phyloP scores from a whole-genome alignment of 257 asterid genomes.

The Solanum tacnaense region DNA sequence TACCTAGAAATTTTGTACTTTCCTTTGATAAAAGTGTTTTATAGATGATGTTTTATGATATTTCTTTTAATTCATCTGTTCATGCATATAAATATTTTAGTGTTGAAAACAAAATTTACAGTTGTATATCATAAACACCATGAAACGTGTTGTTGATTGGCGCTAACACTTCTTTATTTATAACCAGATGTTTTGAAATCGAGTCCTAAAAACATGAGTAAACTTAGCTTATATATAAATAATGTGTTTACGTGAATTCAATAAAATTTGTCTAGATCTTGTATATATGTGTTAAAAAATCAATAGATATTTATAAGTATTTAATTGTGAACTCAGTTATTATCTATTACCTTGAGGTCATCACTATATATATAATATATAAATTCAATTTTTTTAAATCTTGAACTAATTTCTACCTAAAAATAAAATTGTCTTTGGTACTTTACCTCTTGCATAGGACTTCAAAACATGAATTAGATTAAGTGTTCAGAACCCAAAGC shows the following conservation, averaged over 20 bases:
- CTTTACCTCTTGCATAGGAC: no score
- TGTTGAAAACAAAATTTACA: neutral
- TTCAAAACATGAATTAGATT: no score
- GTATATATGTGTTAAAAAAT: neutral
- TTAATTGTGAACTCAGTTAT: no score
- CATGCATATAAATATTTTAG: neutral
- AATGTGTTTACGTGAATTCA: no score
- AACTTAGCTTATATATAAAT: neutral
- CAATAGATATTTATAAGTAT: no score
- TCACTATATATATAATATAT: no score
- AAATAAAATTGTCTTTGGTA: no score
- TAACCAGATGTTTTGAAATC: no score
- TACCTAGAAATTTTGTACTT: neutral
- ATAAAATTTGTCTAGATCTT: neutral
- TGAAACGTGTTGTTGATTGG: neutral
- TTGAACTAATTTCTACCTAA: no score
- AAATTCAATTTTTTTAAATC: no score
- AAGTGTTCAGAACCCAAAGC: neutral
- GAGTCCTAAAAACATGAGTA: neutral
- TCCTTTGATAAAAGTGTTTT: neutral
- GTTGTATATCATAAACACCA: neutral
- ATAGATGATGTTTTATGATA: neutral
- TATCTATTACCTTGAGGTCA: no score
- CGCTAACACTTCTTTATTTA: no score
- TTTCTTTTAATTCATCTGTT: neutral